Base-by-base conservation (phyloP, 176 grass and related monocot genomes). In the Coix lacrymajobi region DNA sequence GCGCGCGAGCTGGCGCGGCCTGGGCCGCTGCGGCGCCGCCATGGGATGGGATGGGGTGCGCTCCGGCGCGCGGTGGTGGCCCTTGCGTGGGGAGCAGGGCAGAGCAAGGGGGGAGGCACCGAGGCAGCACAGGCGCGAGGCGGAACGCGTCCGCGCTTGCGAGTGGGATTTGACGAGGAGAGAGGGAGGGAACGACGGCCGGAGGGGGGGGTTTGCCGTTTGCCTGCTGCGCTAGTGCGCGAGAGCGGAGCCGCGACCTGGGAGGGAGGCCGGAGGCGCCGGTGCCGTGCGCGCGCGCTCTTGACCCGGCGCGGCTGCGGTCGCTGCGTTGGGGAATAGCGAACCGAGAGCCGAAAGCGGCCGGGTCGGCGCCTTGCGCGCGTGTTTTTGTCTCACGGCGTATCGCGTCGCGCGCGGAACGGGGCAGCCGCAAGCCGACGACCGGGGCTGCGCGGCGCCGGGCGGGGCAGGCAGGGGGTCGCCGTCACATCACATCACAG, bases 1-100 rank as follows among this genome's bases (percentile, higher is more conserved):
- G 32, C 94, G 85, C 80, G 83, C 72, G 37, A 97, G 81, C 38
- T 65, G 75, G 5, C 75, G 83, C 63, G 81, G 32, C 40, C 77
- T 71, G 7, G 79, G 3, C 20, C 62, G 77, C 82, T 57, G 83
- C 72, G 81, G 80, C 69, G 84, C n/a, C 48, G 82, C 80, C 88
- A 92, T 92, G 45, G 10, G 8, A 11, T 12, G 11, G 34, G 5
- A 4, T 24, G n/a, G n/a, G n/a, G n/a, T n/a, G n/a, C 22, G 63
- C 32, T 52, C n/a, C 46, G n/a, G 32, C 24, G 79, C 36, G 69
- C 13, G 8, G 24, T 6, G 66, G 20, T 8, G 69, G 17, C 1
- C 71, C 24, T 78, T 40, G 51, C 83, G 83, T 83, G 71, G 31
- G 45, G 71, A 32, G 75, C 45, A 56, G 51, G 64, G 22, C 56